Evolutionary conservation across 805 yeast genomes (phyloP).

Genomic region (Torulaspora quercuum): DNA sequence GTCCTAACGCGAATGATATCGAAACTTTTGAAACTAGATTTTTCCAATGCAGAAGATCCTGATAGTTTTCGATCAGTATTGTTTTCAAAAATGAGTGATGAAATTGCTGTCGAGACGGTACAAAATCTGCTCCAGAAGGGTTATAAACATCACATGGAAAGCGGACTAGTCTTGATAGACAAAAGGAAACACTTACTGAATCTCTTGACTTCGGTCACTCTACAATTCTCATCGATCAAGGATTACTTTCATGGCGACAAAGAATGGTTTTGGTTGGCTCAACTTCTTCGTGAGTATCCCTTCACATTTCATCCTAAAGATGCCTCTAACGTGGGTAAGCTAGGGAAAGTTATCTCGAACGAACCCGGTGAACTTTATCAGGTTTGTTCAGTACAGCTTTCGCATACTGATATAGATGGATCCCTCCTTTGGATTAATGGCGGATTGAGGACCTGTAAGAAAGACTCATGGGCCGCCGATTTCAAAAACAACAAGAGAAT

Average conservation of each 20-base stretch:
- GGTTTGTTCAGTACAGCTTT: conserved; percentile 34
- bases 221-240: conserved; percentile 20
- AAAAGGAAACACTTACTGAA: conserved; percentile 28
- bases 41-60: conserved; percentile 1
- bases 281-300: conserved; percentile 20
- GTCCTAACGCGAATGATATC: conserved; percentile 4
- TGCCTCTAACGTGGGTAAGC: conserved; percentile 28
- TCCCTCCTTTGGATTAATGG: conserved; percentile 36
- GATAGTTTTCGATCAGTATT: too few relatives aligned
- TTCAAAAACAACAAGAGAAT: conserved; percentile 5
- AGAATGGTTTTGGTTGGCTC: conserved; percentile 38
- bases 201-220: conserved; percentile 22
- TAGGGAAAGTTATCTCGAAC: conserved; percentile 9
- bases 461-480: conserved; percentile 12
- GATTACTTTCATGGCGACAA: conserved; percentile 29
- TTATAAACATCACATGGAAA: conserved; percentile 36
- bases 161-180: conserved; percentile 38
- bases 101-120: conserved; percentile 5
- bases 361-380: conserved; percentile 7
- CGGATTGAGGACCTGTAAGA: conserved; percentile 32
- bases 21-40: conserved; percentile 3
- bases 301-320: conserved; percentile 25
- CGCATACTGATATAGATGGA: conserved; percentile 24
- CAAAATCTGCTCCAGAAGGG: conserved; percentile 13
- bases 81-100: conserved; percentile 1